A percentile compares a stretch with the other conserved stretches of the same genome.
Conservation (phyloP, 148 eudicot species). For the Simmondsia chinensis region DNA sequence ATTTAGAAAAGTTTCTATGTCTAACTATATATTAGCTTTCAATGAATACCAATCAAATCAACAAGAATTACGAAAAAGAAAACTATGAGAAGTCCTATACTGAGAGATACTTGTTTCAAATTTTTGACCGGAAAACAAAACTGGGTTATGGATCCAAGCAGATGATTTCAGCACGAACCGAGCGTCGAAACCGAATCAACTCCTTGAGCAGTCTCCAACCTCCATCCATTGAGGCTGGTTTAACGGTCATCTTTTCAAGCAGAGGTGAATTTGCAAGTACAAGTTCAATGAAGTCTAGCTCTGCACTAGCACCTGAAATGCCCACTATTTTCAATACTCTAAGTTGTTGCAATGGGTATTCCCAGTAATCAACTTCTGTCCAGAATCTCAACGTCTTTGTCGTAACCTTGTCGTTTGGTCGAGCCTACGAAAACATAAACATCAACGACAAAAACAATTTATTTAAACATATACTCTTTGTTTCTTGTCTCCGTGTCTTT, state of each 20-base stretch:
- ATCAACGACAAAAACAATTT: not conserved
- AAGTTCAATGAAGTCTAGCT: conserved; percentile 55
- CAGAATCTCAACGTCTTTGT: conserved; percentile 13
- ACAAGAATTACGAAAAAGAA: no score
- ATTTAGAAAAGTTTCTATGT: no score
- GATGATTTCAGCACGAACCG: conserved; percentile 54
- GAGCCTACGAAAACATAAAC: conserved; percentile 35
- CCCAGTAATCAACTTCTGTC: conserved; percentile 22
- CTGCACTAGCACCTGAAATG: conserved; percentile 27
- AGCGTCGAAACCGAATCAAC: conserved; percentile 54
- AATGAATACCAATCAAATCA: no score
- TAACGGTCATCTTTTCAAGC: conserved; percentile 69
- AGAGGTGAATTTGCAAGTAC: conserved; percentile 58
- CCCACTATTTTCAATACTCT: conserved; percentile 45
- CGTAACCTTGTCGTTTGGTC: conserved; percentile 40
- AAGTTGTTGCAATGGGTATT: conserved; percentile 36
- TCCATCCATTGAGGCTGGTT: conserved; percentile 41
- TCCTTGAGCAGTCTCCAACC: conserved; percentile 56
- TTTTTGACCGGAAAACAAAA: no score
- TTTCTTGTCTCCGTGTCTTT: not conserved
- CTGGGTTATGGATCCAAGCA: conserved; percentile 42
- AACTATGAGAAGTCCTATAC: no score
- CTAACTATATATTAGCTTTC: no score
- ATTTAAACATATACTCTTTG: not conserved
- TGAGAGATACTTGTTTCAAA: no score